Base-by-base conservation (phyloP, 306 rosid genomes). In the Echinosophora koreensis region DNA sequence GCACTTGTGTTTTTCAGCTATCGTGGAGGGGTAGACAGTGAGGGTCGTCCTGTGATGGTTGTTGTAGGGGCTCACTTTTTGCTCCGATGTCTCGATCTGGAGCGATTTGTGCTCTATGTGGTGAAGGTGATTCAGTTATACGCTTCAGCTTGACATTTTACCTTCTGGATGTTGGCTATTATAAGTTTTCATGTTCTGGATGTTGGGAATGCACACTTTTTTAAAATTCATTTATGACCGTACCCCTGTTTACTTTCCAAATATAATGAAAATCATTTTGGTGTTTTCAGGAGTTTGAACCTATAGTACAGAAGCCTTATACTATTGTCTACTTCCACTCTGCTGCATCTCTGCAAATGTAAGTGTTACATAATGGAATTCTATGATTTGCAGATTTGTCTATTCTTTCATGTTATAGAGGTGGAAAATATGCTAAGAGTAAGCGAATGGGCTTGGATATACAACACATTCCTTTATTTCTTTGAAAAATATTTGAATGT, bases 61-160 rank as follows among this genome's bases (percentile, higher is more conserved):
- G 91, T 96, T 80, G 98, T 92, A 56, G 99, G 99, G 72, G 99
- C 99, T 51, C 99, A 96, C 83, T 90, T 96, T 86, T 90, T 96
- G 76, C 89, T 92, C 64, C 89, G 97, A 44, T 96, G 99, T 81
- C 99, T 92, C 78, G 98, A 95, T 86, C 84, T 96, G 78, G 99
- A 96, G 76, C 94, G 96, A 13, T 96, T 92, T 91, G 89, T 96
- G 46, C 94, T 86, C 15, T 76, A 90, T 54, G 94, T 91, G 35
- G 81, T 96, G 62, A 96, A 96, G 99, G 99, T 95, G 83, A 69
- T 74, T 72, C 46, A 69, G 79, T 66, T 80, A 62, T 61, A 38
- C 60, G 44, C 66, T 85, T 77, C 27, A 67, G 44, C 69, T 81
- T 71, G 38, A 8, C 58, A 10, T 44, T 44, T 44, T 44, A 44